These are phyloP conservation scores for Schizosaccharomyces versatilis DNA, from an alignment of 1,139 yeast genomes.

Conservation along the genomic window DNA sequence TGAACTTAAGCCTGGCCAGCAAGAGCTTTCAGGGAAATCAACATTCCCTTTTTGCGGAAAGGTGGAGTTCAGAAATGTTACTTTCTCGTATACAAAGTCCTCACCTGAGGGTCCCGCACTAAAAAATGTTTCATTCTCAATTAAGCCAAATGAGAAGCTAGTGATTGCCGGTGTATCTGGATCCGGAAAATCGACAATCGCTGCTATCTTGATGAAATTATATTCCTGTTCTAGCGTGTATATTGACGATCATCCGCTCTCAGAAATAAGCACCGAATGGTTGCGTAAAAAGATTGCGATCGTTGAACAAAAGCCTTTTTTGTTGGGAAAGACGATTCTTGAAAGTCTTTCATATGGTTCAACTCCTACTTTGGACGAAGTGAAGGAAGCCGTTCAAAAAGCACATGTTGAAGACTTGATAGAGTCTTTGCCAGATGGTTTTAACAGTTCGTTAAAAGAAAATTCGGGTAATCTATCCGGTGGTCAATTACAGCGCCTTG, in stretches of 20 bases:
- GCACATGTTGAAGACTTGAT: constrained; percentile 24
- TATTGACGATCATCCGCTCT: constrained; percentile 46
- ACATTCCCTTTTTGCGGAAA: constrained; percentile 4
- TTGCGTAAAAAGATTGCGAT: constrained; percentile 56
- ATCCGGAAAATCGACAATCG: constrained; percentile 72
- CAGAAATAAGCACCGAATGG: constrained; percentile 44
- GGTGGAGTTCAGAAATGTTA: constrained; percentile 8
- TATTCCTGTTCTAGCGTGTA: constrained; percentile 30
- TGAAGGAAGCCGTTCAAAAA: constrained; percentile 18
- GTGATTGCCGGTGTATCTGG: constrained; percentile 88
- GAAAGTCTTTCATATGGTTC: constrained; percentile 64
- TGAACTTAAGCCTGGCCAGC: constrained; percentile 3
- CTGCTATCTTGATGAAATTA: constrained; percentile 30
- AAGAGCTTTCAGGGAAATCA: background rate
- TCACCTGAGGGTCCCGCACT: constrained; percentile 7
- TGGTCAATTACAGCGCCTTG: constrained; percentile 79
- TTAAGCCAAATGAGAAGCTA: constrained; percentile 53
- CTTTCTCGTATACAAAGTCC: constrained; percentile 11
- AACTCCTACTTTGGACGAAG: constrained; percentile 17
- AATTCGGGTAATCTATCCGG: constrained; percentile 42
- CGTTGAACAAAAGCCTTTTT: constrained; percentile 74
- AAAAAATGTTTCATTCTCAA: constrained; percentile 22
- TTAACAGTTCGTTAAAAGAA: constrained; percentile 34
- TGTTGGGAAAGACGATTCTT: constrained; percentile 54
- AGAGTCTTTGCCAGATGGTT: constrained; percentile 21